Evolutionary conservation across 2,329 filamentous ascomycete species (phyloP), one percentile per base, ranked within the genome.

Genomic region (Ophiocordyceps polyrhachis-furcata): DNA sequence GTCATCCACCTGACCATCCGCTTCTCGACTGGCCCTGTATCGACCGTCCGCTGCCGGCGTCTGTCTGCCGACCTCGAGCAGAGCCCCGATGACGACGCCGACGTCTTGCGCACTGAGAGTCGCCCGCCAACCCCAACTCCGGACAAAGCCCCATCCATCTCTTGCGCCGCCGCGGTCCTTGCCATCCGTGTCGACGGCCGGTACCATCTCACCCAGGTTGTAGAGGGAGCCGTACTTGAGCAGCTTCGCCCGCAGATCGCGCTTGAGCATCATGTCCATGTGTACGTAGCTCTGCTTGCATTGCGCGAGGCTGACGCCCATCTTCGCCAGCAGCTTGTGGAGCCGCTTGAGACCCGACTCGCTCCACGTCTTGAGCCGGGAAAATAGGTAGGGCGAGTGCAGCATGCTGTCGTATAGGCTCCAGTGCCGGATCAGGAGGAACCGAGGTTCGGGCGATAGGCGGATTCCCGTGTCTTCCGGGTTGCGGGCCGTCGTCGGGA

Each of bases 351-450:
- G 73, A 3, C 91, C 91, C 43, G 74, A 75, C 49, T 96, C 91
- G 48, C 81, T 93, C 89, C 91, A 98, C 42, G 94, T 87, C 61
- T 93, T 89, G 41, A 98, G 71, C 29, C 86, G 76, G 4, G 89
- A 85, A 48, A 93, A 89, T 5, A 98, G 74, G 56, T 95, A 96
- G 0, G 89, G 88, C 0, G 88, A 95, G 60, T 98, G 91, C 13
- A 96, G 72, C 91, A 98, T 96, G 59, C 87, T 94, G 56, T 98
- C 91, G 61, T 96, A 96, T 14, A 98, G 69, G 53, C 86, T 94
- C 91, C 91, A 98, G 59, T 98, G 91, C 31, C 91, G 73, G 44
- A 96, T 84, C 0, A 98, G 74, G 23, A 96, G 73, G 52, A 98
- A 94, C 38, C 84, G 82, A 11, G 91, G 93, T 57, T 98, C 91